Base-by-base conservation (phyloP, 129 eudicot genomes). In the Centrapalus pauciflorus region DNA sequence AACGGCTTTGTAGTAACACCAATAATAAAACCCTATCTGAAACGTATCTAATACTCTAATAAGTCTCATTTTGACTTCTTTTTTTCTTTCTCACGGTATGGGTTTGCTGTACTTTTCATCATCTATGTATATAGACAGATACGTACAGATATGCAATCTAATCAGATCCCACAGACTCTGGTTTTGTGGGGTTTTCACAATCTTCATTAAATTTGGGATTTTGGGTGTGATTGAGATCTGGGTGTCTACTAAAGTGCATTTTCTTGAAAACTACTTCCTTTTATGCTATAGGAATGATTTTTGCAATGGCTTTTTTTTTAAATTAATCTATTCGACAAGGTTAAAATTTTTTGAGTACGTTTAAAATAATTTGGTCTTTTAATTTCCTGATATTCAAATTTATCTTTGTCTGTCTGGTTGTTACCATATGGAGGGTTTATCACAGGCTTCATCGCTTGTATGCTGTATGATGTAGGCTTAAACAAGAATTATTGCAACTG, bases 201-300 rank as follows among this genome's bases (percentile, higher is more conserved):
- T 40, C 45, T 56, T 26, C 49, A 72, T 61, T 33, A 49, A 72
- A 74, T n/a, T 45, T 56, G 49, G 60, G 73, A 43, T 55, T 55
- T 74, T 46, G 64, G 12, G 37, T 60, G 33, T 66, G 67, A 65
- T 74, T 41, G 33, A 57, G 79, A 75, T 75, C 79, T 75, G 79
- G 68, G 79, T 25, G 45, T 34, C 67, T 46, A 33, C 38, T 52
- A 55, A 66, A 58, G 68, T 52, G 26, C 38, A 60, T 14, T 23
- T 61, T 55, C 64, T 54, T 37, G 43, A 27, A 70, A 70, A 57
- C 2, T 8, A 13, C 4, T 64, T 23, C 1, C 55, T 40, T 69
- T 37, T 68, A 25, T 68, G 55, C 55, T 30, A 23, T 13, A 5
- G 8, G 28, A 5, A 23, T 74, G 73, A 58, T 4, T 16, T 60